Base-by-base conservation (phyloP, 352 stramenopile species). In the Pythium sp. region DNA sequence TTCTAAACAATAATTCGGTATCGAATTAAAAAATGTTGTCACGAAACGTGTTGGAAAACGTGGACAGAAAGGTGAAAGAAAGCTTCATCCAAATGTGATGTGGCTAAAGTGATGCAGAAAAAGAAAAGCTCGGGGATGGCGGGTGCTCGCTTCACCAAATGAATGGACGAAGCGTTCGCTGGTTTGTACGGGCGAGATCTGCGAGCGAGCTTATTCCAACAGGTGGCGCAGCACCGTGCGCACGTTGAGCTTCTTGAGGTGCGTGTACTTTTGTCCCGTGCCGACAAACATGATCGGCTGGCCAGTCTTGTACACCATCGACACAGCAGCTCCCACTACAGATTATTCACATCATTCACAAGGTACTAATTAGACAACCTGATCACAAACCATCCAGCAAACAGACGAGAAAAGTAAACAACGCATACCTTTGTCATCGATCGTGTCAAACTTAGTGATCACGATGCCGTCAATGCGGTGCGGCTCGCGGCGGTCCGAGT, bases 361-460 rank as follows among this genome's bases (percentile, higher is more conserved):
- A 12, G 11, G 8, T 24, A 32, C 20, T 54, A 1, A 18, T 43
- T 46, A 47, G 32, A 3, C 32, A 62, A 32, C 32, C n/a, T 49
- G 32, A 0, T 49, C 56, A n/a, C 9, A 62, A 49, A 5, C 32
- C 38, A 46, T 20, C 12, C 12, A 6, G 12, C 2, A 14, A 15
- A n/a, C 6, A 49, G 14, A n/a, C 5, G 9, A 9, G 5, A 22
- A 43, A 66, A 54, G 43, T 32, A 69, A 64, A 34, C 43, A 55
- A 38, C n/a, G 73, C 74, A 26, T 62, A 93, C 85, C 84, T 80
- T 99, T 99, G 78, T 99, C 97, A 70, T 98, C 97, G 61, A 99
- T 99, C 11, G 97, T 99, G 84, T 99, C 98, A 74, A 99, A 99
- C 80, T 99, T 99, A 58, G 98, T 99, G 68, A 99, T 90, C 65